phyloP scores from a whole-genome alignment of 305 asterid genomes.

The Ajuga reptans region DNA sequence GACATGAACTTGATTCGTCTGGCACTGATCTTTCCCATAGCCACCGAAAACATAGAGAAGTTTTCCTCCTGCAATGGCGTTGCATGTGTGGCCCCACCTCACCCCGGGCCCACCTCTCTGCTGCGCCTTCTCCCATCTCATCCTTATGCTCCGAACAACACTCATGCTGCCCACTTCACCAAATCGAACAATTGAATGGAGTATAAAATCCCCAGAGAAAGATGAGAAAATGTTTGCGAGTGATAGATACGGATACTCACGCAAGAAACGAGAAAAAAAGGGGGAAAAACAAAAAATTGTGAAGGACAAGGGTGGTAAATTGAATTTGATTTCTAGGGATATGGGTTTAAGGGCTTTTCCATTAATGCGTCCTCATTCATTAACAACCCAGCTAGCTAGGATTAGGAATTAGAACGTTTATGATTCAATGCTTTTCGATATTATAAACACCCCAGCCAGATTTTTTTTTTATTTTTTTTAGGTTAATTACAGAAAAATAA shows the following conservation, averaged over 20 bases:
- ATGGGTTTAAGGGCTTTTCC: slow-evolving; percentile 30
- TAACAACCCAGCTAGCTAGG: slow-evolving; percentile 18
- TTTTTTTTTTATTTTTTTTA: too few relatives aligned
- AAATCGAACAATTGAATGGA: slow-evolving; percentile 4
- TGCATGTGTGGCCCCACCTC: slow-evolving; percentile 99
- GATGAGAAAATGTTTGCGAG: neutral
- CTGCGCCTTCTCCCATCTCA: slow-evolving; percentile 84
- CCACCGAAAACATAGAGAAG: slow-evolving; percentile 90
- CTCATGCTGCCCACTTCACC: slow-evolving; percentile 16
- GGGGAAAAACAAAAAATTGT: neutral
- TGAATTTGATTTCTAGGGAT: slow-evolving; percentile 28
- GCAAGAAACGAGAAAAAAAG: neutral
- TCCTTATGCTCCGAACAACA: slow-evolving; percentile 29
- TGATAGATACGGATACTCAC: neutral
- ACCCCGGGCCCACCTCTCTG: slow-evolving; percentile 73
- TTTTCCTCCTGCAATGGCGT: slow-evolving; percentile 74
- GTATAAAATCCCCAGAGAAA: neutral
- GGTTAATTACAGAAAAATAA: too few relatives aligned
- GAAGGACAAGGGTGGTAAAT: neutral
- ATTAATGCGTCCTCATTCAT: slow-evolving; percentile 21
- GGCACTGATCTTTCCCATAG: slow-evolving; percentile 71
- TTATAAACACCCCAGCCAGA: neutral
- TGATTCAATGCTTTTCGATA: neutral
- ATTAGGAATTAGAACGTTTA: too few relatives aligned
- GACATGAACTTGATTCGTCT: slow-evolving; percentile 81